Evolutionary conservation across 176 grass and related monocot species (phyloP).

Genomic region (Ensete glaucum): DNA sequence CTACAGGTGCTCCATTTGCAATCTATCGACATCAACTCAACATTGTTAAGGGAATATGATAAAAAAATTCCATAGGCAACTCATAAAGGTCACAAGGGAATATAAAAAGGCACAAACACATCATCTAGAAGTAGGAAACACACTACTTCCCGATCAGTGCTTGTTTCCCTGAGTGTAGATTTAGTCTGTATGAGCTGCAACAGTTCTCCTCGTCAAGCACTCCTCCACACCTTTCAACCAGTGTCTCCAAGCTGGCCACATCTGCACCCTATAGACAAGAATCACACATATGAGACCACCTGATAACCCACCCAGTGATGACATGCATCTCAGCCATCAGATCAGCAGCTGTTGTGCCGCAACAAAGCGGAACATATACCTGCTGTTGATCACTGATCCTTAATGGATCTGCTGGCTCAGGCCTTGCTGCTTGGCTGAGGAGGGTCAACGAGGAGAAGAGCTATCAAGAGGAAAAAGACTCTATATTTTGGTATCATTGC

Average conservation of each 20-base stretch:
- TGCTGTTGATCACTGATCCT: not conserved
- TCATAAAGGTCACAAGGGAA: too few relatives aligned
- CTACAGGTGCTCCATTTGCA: too few relatives aligned
- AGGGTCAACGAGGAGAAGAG: not conserved
- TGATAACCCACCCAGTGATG: not conserved
- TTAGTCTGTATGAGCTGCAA: not conserved
- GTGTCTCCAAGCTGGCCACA: not conserved
- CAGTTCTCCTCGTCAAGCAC: not conserved
- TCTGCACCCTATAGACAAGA: not conserved
- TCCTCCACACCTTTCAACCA: not conserved
- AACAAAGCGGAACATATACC: not conserved
- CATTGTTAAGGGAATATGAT: too few relatives aligned
- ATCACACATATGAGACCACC: not conserved
- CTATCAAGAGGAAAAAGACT: not conserved
- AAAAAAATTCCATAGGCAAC: too few relatives aligned
- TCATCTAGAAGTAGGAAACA: too few relatives aligned
- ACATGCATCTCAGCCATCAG: not conserved
- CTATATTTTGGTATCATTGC: not conserved
- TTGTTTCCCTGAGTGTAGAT: not conserved
- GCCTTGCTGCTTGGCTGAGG: not conserved
- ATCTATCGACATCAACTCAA: too few relatives aligned
- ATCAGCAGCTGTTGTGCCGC: not conserved
- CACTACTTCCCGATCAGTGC: not conserved
- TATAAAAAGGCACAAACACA: too few relatives aligned
- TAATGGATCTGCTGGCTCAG: not conserved